Percentiles rank a stretch among this genome's conserved stretches.
Conservation (phyloP, 108 stramenopile genomes). For the Pseudonitzschia delicatissima region DNA sequence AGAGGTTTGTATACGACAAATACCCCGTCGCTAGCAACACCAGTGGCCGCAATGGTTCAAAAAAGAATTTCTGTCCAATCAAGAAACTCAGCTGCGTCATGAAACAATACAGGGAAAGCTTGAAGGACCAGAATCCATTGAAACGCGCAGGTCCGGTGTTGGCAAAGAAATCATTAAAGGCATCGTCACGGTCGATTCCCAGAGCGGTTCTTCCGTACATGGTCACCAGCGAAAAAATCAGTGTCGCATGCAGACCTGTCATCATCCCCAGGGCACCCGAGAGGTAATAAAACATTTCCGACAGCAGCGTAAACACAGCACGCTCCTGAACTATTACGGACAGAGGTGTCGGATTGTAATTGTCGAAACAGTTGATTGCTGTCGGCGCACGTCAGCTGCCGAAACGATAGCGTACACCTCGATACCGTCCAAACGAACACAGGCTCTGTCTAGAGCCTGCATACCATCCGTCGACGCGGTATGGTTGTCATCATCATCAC, state of each 20-base stretch:
- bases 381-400: constrained; percentile 18
- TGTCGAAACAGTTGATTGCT: constrained; percentile 17
- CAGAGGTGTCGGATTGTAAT: background rate
- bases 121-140: constrained; percentile 17
- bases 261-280: constrained; percentile 8
- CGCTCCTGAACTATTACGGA: background rate
- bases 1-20: background rate
- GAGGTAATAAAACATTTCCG: constrained; percentile 9
- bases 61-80: constrained; percentile 3
- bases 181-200: constrained; percentile 22
- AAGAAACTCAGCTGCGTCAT: constrained; percentile 12
- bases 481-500: background rate
- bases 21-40: background rate
- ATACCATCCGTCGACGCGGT: background rate
- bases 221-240: constrained; percentile 27
- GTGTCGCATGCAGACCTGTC: constrained; percentile 20
- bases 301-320: background rate
- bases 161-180: constrained; percentile 13
- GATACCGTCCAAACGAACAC: constrained; percentile 20
- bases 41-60: background rate
- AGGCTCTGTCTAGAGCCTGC: constrained; percentile 8
- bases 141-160: constrained; percentile 4
- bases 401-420: constrained; percentile 22
- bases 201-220: constrained; percentile 28
- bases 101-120: constrained; percentile 11